A percentile compares a stretch with the other conserved stretches of the same genome.
phyloP scores from a whole-genome alignment of 305 asterid genomes.

The Ruellia speciosa region DNA sequence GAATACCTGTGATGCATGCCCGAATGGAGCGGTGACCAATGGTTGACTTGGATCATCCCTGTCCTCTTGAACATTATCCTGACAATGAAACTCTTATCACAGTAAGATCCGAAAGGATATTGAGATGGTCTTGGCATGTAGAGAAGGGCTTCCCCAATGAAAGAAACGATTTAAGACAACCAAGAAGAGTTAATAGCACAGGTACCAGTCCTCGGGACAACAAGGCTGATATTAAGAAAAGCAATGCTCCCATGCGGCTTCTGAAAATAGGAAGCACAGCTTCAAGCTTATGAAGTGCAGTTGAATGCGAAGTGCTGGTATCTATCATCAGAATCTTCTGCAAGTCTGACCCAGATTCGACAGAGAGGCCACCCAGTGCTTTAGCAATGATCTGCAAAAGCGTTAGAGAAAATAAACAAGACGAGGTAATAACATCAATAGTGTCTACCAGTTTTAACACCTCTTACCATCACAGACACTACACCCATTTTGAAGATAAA shows the following conservation, averaged over 20 bases:
- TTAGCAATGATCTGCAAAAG: slow-evolving; percentile 47
- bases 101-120: slow-evolving; percentile 6
- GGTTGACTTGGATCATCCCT: slow-evolving; percentile 94
- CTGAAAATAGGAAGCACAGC: slow-evolving; percentile 67
- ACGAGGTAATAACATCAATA: neutral
- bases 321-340: slow-evolving; percentile 56
- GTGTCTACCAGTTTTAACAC: too few species aligned
- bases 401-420: neutral
- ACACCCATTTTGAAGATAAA: neutral
- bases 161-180: neutral
- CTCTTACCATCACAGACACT: too few species aligned
- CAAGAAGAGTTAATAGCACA: neutral
- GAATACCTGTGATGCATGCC: slow-evolving; percentile 96
- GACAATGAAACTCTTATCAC: slow-evolving; percentile 21
- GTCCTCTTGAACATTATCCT: slow-evolving; percentile 82
- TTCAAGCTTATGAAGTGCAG: slow-evolving; percentile 52
- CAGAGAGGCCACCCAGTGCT: slow-evolving; percentile 57
- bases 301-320: slow-evolving; percentile 40
- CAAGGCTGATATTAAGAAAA: slow-evolving; percentile 76
- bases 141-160: too few species aligned
- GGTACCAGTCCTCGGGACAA: slow-evolving; percentile 86
- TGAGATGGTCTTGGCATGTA: neutral
- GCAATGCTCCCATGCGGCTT: slow-evolving; percentile 91
- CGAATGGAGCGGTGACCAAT: slow-evolving; percentile 93
- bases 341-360: slow-evolving; percentile 71